These are phyloP conservation scores for Phytophthora ramorum DNA, from an alignment of 352 stramenopile genomes.

Conservation along the genomic window DNA sequence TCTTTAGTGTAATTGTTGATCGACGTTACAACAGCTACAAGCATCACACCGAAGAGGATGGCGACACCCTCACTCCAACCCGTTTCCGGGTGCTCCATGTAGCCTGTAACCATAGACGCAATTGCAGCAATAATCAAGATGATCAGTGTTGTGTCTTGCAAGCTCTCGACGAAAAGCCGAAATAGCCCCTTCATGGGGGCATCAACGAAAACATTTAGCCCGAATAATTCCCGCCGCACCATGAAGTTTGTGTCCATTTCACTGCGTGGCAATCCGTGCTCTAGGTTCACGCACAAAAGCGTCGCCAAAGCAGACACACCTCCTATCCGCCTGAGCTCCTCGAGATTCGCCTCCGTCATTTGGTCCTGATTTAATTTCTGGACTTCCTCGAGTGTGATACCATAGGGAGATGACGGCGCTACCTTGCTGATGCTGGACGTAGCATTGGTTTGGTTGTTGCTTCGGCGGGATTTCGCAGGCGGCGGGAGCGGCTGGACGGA, in stretches of 20 bases:
- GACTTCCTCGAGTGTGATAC: constrained; percentile 76
- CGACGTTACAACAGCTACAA: constrained; percentile 95
- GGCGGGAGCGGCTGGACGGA: constrained; percentile 45
- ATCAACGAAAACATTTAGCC: constrained; percentile 70
- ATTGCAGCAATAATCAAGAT: constrained; percentile 90
- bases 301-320: constrained; percentile 59
- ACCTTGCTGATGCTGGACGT: constrained; percentile 61
- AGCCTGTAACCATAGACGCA: constrained; percentile 84
- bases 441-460: constrained; percentile 16
- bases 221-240: constrained; percentile 64
- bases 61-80: constrained; percentile 96
- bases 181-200: constrained; percentile 85
- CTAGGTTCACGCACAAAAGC: constrained; percentile 74
- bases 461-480: constrained; percentile 32
- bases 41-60: constrained; percentile 93
- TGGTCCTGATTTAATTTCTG: constrained; percentile 78
- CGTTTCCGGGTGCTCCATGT: constrained; percentile 76
- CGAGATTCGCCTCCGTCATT: constrained; percentile 81
- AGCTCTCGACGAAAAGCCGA: constrained; percentile 84
- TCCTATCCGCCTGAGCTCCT: constrained; percentile 65
- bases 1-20: constrained; percentile 97
- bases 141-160: constrained; percentile 92
- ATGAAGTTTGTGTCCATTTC: constrained; percentile 68
- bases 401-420: constrained; percentile 70
- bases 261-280: constrained; percentile 63